Percentiles rank a stretch among this genome's conserved stretches.
These are phyloP conservation scores for Paramecium tetraurelia DNA, from an alignment of 73 alveolate genomes.

Conservation along the genomic window DNA sequence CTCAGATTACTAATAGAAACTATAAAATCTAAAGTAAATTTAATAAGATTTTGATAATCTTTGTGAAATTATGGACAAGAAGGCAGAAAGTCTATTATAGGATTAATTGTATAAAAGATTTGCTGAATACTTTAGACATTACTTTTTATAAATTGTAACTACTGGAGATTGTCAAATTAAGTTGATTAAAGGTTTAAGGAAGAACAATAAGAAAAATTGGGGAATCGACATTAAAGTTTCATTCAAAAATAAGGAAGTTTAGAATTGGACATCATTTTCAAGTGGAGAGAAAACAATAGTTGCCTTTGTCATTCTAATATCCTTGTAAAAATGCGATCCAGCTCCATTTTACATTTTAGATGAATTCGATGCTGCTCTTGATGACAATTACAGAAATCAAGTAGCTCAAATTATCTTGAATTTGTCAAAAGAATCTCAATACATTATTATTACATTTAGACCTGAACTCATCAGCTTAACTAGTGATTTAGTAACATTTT, in stretches of 20 bases:
- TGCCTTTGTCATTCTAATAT: constrained; percentile 91
- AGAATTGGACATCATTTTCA: constrained; percentile 17
- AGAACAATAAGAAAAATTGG: constrained; percentile 12
- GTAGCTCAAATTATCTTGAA: constrained; percentile 73
- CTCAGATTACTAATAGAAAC: background rate
- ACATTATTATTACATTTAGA: constrained; percentile 88
- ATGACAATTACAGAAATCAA: constrained; percentile 85
- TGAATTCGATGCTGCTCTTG: constrained; percentile 98
- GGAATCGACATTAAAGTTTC: constrained; percentile 4
- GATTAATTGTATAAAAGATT: constrained; percentile 12
- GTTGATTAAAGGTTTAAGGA: background rate
- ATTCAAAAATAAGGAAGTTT: background rate
- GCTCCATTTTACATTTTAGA: constrained; percentile 96
- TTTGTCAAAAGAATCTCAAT: constrained; percentile 73
- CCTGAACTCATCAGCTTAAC: constrained; percentile 72
- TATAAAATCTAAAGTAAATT: background rate
- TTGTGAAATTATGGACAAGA: background rate
- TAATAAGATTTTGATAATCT: constrained; percentile 18
- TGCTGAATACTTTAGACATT: constrained; percentile 22
- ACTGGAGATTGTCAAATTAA: constrained; percentile 14
- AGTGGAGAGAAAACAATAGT: constrained; percentile 97
- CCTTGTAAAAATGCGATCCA: constrained; percentile 88
- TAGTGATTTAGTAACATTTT: background rate
- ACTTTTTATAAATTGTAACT: background rate
- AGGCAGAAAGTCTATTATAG: constrained; percentile 11